Evolutionary conservation across 2,329 filamentous ascomycete species (phyloP).

Genomic region (Sclerotinia trifoliorum): DNA sequence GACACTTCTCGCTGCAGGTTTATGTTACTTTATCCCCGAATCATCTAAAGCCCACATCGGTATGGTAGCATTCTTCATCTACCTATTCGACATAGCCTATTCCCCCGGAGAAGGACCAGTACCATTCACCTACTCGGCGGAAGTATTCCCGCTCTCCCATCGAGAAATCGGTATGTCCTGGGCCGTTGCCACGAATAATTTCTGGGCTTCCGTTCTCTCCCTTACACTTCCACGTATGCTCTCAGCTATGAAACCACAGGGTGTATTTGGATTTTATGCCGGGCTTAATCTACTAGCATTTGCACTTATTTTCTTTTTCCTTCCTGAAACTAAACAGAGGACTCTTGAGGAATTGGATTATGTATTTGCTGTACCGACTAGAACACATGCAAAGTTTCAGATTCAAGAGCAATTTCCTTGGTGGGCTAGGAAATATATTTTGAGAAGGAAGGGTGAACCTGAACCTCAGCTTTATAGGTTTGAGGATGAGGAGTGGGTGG

Average conservation of each 20-base stretch:
- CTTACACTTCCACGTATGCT: slow-evolving; percentile 47
- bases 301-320: slow-evolving; percentile 55
- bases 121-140: slow-evolving; percentile 61
- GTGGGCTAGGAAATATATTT: slow-evolving; percentile 29
- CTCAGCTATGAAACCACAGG: slow-evolving; percentile 25
- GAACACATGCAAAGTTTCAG: slow-evolving; percentile 38
- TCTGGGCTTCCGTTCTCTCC: slow-evolving; percentile 61
- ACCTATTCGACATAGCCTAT: slow-evolving; percentile 65
- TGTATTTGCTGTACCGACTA: slow-evolving; percentile 45
- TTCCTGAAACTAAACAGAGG: slow-evolving; percentile 58
- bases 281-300: slow-evolving; percentile 56
- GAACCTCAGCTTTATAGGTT: slow-evolving; percentile 21
- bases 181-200: slow-evolving; percentile 60
- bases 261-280: slow-evolving; percentile 56
- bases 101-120: slow-evolving; percentile 63
- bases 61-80: slow-evolving; percentile 60
- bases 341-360: slow-evolving; percentile 44
- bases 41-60: slow-evolving; percentile 47
- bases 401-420: slow-evolving; percentile 35
- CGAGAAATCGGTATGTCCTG: slow-evolving; percentile 64
- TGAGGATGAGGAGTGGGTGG: slow-evolving; percentile 21
- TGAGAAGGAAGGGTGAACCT: slow-evolving; percentile 38
- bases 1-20: slow-evolving; percentile 62
- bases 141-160: slow-evolving; percentile 63
- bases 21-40: slow-evolving; percentile 52